Evolutionary conservation across 805 yeast genomes (phyloP), one percentile per base, ranked within the genome.

Genomic region (Suhomyces faveliae): DNA sequence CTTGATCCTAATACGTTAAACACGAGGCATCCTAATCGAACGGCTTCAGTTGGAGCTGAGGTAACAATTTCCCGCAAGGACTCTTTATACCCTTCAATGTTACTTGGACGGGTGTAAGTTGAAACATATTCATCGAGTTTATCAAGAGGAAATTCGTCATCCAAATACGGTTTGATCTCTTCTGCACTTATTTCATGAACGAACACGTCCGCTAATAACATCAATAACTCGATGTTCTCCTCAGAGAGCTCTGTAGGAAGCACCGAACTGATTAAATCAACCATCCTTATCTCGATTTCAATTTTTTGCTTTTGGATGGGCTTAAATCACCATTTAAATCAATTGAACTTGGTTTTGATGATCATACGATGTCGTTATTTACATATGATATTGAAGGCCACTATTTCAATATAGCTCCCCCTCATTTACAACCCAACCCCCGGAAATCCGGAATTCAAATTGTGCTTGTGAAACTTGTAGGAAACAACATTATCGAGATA

Each of bases 131-230:
- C 68, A 1, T 63, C 60, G 11, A 69, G 46, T 43, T 58, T 62
- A 5, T 61, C 66, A 25, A 48, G 46, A 3, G 68, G 62, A 42
- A 71, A 62, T n/a, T 50, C 51, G 2, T 55, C 53, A 30, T 56
- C 55, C 21, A 71, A 53, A 40, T 50, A 56, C 1, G 66, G 64
- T 37, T 50, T 57, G 23, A 71, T 52, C 12, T 43, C 46, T 1
- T 63, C 66, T 3, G 69, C 63, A 3, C 62, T 49, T 1, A 67
- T 58, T 21, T 67, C 71, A 46, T 64, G 70, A 46, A 70, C 45
- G 13, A 70, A 43, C 4, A 67, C 73, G 55, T 73, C 78, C 35
- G 71, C 50, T 11, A 58, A 52, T 19, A 63, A 47, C 25, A 70
- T 55, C 11, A 62, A 54, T 10, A 21, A 6, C 20, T 42, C 38